Base-by-base conservation (phyloP, 257 asterid species). In the Striga asiatica region DNA sequence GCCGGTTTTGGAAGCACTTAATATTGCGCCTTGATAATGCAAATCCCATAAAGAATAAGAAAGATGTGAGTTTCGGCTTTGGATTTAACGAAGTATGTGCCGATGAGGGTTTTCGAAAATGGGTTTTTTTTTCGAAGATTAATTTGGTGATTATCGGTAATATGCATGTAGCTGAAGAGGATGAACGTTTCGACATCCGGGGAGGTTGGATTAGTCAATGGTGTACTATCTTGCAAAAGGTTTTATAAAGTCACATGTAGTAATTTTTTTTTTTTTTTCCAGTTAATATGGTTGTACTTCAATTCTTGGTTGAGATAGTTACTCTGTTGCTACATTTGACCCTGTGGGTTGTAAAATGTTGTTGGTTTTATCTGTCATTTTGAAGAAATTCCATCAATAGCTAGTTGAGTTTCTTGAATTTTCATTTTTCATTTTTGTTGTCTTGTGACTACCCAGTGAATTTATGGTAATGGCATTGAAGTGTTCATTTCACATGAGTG, bases 1-100 rank as follows among this genome's bases (percentile, higher is more conserved):
- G 31, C 79, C 92, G 1, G 79, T 74, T 61, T 59, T 83, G 58
- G 94, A 85, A 68, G 78, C 87, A 57, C 57, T 64, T 66, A 56
- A 83, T 20, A 59, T 67, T 21, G 62, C 80, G 34, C 11, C 31
- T 10, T 20, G n/a, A 21, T 46, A 52, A 0, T 12, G 17, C 21
- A 46, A 16, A 35, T 9, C 13, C 34, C 56, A n/a, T 56, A 29
- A 42, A 18, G 35, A 23, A n/a, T 16, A 24, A 28, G 18, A 61
- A 47, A 56, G 45, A 18, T 47, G 28, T 8, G 37, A 4, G 28
- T 32, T 21, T 39, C 6, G 20, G 22, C 35, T 17, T 17, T 14
- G 21, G 6, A 0, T 5, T 39, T 5, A n/a, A n/a, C 10, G 21
- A 6, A 4, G 48, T n/a, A 4, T 13, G 6, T 13, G 48, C 8